phyloP scores from a whole-genome alignment of 495 filamentous ascomycete species.

The Aspergillus baeticus region DNA sequence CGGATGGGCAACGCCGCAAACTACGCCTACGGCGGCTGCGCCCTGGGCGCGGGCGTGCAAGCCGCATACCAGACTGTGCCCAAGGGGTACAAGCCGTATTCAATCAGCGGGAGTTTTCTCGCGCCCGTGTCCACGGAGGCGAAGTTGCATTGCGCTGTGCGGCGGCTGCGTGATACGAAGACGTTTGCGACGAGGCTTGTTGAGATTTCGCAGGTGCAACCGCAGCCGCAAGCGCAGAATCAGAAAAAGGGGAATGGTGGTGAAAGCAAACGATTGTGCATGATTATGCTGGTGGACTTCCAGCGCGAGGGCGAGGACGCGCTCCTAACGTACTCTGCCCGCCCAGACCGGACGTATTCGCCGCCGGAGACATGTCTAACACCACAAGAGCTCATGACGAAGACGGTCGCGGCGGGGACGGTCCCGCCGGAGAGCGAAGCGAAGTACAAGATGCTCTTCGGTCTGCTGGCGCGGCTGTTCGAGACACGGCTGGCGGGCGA shows the following conservation, averaged over 20 bases:
- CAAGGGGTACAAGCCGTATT: conserved; percentile 2
- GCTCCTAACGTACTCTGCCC: conserved; percentile 4
- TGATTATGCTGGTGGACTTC: conserved; percentile 9
- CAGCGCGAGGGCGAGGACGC: conserved; percentile 1
- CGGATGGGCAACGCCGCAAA: conserved; percentile 10
- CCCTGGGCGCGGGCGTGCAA: conserved; percentile 5
- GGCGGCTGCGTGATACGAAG: conserved; percentile 1
- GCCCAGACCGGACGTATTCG: neutral
- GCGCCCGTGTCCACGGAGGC: neutral
- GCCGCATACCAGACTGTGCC: conserved; percentile 11
- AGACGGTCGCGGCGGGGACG: neutral
- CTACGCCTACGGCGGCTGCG: conserved; percentile 12
- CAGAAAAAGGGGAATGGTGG: neutral
- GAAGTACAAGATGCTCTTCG: conserved; percentile 4
- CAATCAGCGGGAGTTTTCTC: conserved; percentile 3
- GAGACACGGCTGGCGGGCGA: conserved; percentile 3
- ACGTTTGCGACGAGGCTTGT: conserved; percentile 11
- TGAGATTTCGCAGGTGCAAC: neutral
- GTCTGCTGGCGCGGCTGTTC: neutral
- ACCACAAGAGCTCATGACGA: neutral
- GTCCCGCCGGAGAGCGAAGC: neutral
- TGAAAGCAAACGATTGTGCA: neutral
- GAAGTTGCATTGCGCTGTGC: neutral
- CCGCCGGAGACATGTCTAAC: neutral
- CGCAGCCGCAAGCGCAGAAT: neutral